These are phyloP conservation scores for Fonsecaea monophora DNA, from an alignment of 2,329 filamentous ascomycete species.

Conservation along the genomic window DNA sequence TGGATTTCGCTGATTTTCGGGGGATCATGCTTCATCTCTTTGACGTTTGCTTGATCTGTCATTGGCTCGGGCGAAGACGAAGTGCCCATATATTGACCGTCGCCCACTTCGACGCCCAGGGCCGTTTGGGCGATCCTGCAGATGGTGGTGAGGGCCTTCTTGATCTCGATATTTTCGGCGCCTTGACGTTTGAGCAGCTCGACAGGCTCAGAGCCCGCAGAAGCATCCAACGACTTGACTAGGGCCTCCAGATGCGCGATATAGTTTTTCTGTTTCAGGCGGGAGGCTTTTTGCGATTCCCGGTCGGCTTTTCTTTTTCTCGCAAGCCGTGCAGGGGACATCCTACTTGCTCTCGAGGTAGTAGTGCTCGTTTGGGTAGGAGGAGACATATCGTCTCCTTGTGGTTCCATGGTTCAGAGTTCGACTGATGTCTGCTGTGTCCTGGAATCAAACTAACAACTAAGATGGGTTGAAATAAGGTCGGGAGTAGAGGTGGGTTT, in stretches of 20 bases:
- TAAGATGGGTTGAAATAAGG: background rate
- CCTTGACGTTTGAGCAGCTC: constrained; percentile 12
- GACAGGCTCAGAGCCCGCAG: constrained; percentile 2
- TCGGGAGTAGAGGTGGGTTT: background rate
- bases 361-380: background rate
- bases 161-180: constrained; percentile 12
- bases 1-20: background rate
- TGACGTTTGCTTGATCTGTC: background rate
- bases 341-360: background rate
- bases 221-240: constrained; percentile 6
- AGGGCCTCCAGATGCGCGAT: constrained; percentile 13
- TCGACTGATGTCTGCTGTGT: background rate
- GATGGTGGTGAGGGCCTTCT: constrained; percentile 7
- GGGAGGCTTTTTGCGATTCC: constrained; percentile 18
- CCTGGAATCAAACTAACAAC: background rate
- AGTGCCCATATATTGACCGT: background rate
- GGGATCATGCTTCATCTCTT: constrained; percentile 2
- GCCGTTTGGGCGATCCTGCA: constrained; percentile 13
- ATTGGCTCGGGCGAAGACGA: constrained; percentile 1
- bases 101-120: background rate
- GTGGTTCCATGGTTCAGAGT: background rate
- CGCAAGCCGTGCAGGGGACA: constrained; percentile 3
- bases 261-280: constrained; percentile 16
- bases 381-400: background rate
- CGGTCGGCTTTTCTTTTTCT: constrained; percentile 10